Evolutionary conservation across 345 rosid species (phyloP).

Genomic region (Dovyalis caffra): DNA sequence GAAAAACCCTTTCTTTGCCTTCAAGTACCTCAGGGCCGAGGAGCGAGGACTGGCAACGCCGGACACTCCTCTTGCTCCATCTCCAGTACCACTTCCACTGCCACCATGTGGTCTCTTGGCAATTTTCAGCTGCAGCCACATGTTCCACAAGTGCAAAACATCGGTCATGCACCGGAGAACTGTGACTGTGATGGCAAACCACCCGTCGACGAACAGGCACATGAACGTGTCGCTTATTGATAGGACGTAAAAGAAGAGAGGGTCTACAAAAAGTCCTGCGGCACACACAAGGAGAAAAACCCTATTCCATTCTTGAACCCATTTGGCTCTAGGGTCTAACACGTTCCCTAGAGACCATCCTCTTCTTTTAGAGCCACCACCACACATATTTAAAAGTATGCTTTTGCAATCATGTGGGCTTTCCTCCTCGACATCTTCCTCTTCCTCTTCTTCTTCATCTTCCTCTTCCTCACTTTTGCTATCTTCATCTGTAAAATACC

Average conservation of each 20-base stretch:
- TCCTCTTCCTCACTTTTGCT: slow-evolving; percentile 18
- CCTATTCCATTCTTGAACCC: slow-evolving; percentile 92
- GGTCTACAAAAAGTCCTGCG: slow-evolving; percentile 85
- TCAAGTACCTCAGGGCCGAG: slow-evolving; percentile 44
- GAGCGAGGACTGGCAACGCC: slow-evolving; percentile 1
- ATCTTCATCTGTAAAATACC: slow-evolving; percentile 42
- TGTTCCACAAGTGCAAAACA: slow-evolving; percentile 79
- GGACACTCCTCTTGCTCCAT: not conserved
- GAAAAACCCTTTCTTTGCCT: slow-evolving; percentile 64
- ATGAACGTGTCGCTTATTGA: slow-evolving; percentile 65
- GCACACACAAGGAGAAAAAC: slow-evolving; percentile 78
- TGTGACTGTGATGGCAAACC: slow-evolving; percentile 92
- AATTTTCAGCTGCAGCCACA: slow-evolving; percentile 77
- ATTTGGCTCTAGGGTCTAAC: slow-evolving; percentile 78
- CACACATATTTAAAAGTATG: slow-evolving; percentile 16
- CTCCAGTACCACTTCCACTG: slow-evolving; percentile 16
- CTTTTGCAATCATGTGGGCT: not conserved
- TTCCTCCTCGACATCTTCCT: slow-evolving; percentile 31
- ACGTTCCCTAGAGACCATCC: slow-evolving; percentile 58
- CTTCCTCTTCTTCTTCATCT: slow-evolving; percentile 9
- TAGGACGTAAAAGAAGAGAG: slow-evolving; percentile 82
- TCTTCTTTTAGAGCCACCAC: slow-evolving; percentile 19
- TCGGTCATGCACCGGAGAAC: slow-evolving; percentile 93
- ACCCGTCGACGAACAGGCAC: slow-evolving; percentile 87
- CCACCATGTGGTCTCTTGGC: slow-evolving; percentile 31